These are phyloP conservation scores for Colletotrichum godetiae DNA, from an alignment of 2,329 filamentous ascomycete species.

Conservation along the genomic window DNA sequence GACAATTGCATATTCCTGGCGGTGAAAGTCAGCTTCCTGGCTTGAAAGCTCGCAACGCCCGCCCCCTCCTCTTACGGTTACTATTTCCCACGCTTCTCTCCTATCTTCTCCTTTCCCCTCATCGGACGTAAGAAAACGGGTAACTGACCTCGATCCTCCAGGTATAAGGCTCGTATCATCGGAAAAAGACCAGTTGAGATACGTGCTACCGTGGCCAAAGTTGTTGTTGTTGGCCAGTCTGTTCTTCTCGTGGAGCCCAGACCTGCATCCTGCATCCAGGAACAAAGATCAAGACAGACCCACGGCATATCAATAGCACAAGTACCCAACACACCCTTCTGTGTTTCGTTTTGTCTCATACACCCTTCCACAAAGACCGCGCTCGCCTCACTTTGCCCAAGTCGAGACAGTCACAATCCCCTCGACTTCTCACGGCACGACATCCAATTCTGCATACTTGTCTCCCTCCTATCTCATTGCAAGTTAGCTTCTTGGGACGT, in stretches of 20 bases:
- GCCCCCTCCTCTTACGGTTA: neutral
- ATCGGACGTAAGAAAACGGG: neutral
- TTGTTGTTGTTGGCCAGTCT: constrained; percentile 3
- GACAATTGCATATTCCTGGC: neutral
- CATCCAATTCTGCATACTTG: neutral
- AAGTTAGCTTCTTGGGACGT: neutral
- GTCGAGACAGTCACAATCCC: neutral
- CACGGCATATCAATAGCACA: neutral
- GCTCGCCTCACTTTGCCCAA: constrained; percentile 32
- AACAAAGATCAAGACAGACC: constrained; percentile 16
- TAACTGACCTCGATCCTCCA: neutral
- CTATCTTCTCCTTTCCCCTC: neutral
- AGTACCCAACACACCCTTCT: constrained; percentile 24
- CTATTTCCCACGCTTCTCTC: neutral
- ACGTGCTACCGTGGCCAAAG: constrained; percentile 15
- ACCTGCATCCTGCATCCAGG: neutral
- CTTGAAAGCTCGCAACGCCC: neutral
- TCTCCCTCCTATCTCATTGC: neutral
- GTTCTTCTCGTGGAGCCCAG: neutral
- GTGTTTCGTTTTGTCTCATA: constrained; percentile 18
- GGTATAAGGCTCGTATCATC: neutral
- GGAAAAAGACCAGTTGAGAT: neutral
- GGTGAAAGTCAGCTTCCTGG: constrained; percentile 12
- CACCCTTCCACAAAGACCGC: constrained; percentile 11
- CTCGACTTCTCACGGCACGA: neutral